Conservation (phyloP, 169 alveolate genomes). For the Plasmodium malariae region DNA sequence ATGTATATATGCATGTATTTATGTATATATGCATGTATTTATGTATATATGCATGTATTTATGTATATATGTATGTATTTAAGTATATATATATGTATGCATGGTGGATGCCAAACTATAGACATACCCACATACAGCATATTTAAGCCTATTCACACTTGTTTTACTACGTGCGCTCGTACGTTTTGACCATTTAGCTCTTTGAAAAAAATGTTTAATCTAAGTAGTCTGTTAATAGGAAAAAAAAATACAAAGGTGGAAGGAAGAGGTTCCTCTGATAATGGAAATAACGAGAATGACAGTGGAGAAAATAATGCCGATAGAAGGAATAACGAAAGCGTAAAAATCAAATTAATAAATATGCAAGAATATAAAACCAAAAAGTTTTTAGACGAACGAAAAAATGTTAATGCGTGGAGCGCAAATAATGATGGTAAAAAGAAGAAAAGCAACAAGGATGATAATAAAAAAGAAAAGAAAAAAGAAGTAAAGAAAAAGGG, state of each 20-base stretch:
- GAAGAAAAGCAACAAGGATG: constrained; percentile 9
- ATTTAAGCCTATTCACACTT: too few species aligned
- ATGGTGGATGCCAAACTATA: too few species aligned
- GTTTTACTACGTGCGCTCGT: not conserved
- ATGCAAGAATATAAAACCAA: constrained; percentile 75
- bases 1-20: too few species aligned
- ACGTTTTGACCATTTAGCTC: not conserved
- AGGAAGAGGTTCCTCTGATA: not conserved
- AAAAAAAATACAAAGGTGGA: not conserved
- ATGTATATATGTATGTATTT: too few species aligned
- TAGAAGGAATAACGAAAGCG: constrained; percentile 9
- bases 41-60: too few species aligned
- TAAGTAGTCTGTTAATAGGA: constrained; percentile 45
- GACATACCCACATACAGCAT: too few species aligned
- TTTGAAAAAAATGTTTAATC: constrained; percentile 26
- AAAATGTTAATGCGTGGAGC: constrained; percentile 71
- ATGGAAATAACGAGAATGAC: constrained; percentile 18
- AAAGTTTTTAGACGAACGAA: constrained; percentile 59
- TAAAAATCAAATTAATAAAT: constrained; percentile 56
- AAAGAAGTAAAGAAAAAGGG: constrained; percentile 27
- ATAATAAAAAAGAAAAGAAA: constrained; percentile 18
- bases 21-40: too few species aligned
- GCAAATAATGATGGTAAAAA: constrained; percentile 13
- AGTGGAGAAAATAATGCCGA: constrained; percentile 23
- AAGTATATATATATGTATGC: too few species aligned